Evolutionary conservation across 2,329 filamentous ascomycete genomes (phyloP).

Genomic region (Aureobasidium namibiae): DNA sequence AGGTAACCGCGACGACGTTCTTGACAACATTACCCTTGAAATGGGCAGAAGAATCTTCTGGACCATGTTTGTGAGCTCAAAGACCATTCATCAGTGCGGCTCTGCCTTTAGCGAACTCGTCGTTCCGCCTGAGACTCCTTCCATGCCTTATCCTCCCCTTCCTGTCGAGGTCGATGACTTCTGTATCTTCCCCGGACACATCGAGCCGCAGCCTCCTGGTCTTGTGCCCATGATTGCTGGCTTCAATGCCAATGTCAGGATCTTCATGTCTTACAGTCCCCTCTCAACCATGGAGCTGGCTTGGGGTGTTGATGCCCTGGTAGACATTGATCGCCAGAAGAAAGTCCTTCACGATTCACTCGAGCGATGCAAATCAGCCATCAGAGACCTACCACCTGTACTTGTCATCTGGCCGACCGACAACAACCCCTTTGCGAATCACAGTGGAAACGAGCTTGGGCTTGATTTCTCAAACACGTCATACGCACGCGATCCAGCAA

Average conservation of each 20-base stretch:
- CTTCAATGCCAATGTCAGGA: conserved; percentile 70
- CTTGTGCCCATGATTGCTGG: conserved; percentile 64
- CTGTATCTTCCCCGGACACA: conserved; percentile 63
- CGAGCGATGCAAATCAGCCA: conserved; percentile 58
- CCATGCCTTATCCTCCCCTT: conserved; percentile 67
- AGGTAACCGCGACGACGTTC: conserved; percentile 28
- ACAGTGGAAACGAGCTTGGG: conserved; percentile 19
- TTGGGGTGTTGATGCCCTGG: conserved; percentile 68
- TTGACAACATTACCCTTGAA: conserved; percentile 41
- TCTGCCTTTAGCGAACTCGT: conserved; percentile 62
- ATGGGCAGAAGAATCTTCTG: conserved; percentile 65
- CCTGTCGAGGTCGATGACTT: conserved; percentile 79
- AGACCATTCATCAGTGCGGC: conserved; percentile 67
- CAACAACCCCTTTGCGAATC: conserved; percentile 25
- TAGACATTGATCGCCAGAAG: conserved; percentile 70
- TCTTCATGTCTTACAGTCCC: conserved; percentile 73
- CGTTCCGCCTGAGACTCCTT: conserved; percentile 67
- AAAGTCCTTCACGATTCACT: conserved; percentile 64
- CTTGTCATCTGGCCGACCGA: conserved; percentile 48
- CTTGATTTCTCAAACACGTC: conserved; percentile 20
- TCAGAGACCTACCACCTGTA: conserved; percentile 60
- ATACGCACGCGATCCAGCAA: conserved; percentile 20
- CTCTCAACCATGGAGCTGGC: conserved; percentile 73
- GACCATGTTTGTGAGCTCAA: conserved; percentile 67
- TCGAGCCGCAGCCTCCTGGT: conserved; percentile 61